These are phyloP conservation scores for Orbilia brochopaga DNA, from an alignment of 2,329 filamentous ascomycete species.

Conservation along the genomic window DNA sequence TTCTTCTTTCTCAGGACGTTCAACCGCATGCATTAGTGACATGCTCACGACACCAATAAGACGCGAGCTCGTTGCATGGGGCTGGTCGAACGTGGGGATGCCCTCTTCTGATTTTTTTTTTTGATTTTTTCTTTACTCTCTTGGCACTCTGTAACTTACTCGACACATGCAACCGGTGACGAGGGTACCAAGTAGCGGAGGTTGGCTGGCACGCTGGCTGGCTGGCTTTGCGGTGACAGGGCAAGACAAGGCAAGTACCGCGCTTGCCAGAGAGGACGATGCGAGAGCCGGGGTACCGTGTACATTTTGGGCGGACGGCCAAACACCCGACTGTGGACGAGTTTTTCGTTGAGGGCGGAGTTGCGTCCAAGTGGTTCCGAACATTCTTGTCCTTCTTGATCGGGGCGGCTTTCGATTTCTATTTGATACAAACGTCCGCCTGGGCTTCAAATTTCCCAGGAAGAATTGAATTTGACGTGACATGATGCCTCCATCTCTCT, in stretches of 20 bases:
- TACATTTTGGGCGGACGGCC: background rate
- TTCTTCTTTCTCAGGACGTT: conserved; percentile 22
- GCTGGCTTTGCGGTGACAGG: conserved; percentile 15
- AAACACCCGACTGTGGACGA: background rate
- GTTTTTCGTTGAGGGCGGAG: conserved; percentile 46
- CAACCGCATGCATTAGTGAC: conserved; percentile 47
- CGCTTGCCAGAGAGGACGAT: conserved; percentile 17
- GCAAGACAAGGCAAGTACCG: conserved; percentile 28
- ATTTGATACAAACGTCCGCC: conserved; percentile 8
- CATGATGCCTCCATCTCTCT: conserved; percentile 1
- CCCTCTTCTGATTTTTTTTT: conserved; percentile 12
- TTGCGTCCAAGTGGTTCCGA: conserved; percentile 32
- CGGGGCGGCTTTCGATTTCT: conserved; percentile 11
- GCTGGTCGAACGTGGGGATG: conserved; percentile 49
- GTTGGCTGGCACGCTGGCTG: conserved; percentile 10
- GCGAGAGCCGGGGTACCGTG: conserved; percentile 28
- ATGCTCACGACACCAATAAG: conserved; percentile 43
- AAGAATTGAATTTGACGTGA: conserved; percentile 9
- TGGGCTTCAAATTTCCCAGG: conserved; percentile 7
- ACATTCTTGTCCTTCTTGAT: conserved; percentile 50
- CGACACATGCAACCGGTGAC: background rate
- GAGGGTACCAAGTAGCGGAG: conserved; percentile 30
- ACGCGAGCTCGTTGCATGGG: conserved; percentile 40
- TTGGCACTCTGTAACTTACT: background rate
- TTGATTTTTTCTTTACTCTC: conserved; percentile 3